These are phyloP conservation scores for Sporothrix sp. DNA, from an alignment of 2,329 filamentous ascomycete genomes.

Conservation along the genomic window DNA sequence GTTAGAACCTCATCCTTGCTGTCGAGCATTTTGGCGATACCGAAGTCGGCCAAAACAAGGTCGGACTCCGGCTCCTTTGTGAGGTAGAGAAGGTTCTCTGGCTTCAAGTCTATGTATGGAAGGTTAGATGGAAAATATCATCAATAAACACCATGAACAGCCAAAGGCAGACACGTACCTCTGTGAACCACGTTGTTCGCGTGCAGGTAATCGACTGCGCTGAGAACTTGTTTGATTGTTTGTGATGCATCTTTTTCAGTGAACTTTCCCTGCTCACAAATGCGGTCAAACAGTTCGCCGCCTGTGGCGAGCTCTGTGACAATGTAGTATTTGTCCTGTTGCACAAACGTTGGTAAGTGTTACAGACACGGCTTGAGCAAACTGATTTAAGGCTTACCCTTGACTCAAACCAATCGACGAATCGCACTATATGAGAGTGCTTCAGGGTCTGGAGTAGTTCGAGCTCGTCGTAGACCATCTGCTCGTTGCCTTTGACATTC, in stretches of 20 bases:
- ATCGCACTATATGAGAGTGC: slow-evolving; percentile 93
- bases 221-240: slow-evolving; percentile 88
- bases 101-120: slow-evolving; percentile 89
- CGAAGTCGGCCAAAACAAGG: slow-evolving; percentile 91
- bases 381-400: slow-evolving; percentile 48
- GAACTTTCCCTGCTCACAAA: slow-evolving; percentile 96
- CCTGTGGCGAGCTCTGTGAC: slow-evolving; percentile 93
- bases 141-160: no score
- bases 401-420: slow-evolving; percentile 98
- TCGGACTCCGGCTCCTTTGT: slow-evolving; percentile 68
- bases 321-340: slow-evolving; percentile 97
- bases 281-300: slow-evolving; percentile 93
- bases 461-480: slow-evolving; percentile 97
- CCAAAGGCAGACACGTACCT: no score
- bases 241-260: slow-evolving; percentile 96
- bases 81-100: slow-evolving; percentile 92
- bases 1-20: slow-evolving; percentile 84
- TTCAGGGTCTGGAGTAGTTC: slow-evolving; percentile 83
- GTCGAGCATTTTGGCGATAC: slow-evolving; percentile 96
- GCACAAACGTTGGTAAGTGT: no score
- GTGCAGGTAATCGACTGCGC: slow-evolving; percentile 90
- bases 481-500: slow-evolving; percentile 95
- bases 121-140: no score
- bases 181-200: slow-evolving; percentile 90
- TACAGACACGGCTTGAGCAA: neutral